A percentile compares a stretch with the other conserved stretches of the same genome.
Conservation (phyloP, 176 grass and related monocot genomes). For the Carex scoparia region DNA sequence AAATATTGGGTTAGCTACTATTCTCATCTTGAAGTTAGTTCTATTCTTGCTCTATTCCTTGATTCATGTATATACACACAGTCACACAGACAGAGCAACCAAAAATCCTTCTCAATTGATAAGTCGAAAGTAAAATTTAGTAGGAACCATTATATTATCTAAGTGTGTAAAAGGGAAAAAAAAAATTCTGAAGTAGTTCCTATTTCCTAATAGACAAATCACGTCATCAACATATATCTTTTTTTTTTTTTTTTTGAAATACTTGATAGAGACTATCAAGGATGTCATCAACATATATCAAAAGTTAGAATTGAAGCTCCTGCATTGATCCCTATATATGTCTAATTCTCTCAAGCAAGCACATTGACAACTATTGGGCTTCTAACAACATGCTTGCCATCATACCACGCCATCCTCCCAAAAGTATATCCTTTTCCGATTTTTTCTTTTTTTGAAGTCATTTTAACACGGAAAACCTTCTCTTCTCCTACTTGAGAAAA, state of each 20-base stretch:
- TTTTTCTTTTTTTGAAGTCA: background rate
- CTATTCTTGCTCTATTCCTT: background rate
- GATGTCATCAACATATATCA: background rate
- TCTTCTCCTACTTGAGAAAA: slow-evolving; percentile 35
- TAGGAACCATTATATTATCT: background rate
- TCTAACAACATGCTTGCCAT: slow-evolving; percentile 37
- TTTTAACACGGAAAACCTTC: slow-evolving; percentile 7
- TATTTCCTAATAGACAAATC: background rate
- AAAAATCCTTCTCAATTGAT: background rate
- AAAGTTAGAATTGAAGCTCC: background rate
- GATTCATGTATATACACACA: background rate
- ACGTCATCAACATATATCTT: background rate
- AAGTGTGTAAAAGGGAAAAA: background rate
- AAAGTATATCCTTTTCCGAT: slow-evolving; percentile 17
- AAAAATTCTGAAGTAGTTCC: background rate
- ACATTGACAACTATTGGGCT: slow-evolving; percentile 25
- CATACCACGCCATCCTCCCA: slow-evolving; percentile 33
- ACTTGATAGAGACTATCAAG: no score
- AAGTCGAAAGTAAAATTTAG: background rate
- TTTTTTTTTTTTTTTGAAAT: no score
- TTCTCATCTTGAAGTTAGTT: no score
- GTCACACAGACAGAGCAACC: background rate
- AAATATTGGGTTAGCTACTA: no score
- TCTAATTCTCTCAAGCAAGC: slow-evolving; percentile 11
- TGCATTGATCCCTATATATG: background rate